Evolutionary conservation across 139 green algal genomes (phyloP).

Genomic region (Chloropicon primus): DNA sequence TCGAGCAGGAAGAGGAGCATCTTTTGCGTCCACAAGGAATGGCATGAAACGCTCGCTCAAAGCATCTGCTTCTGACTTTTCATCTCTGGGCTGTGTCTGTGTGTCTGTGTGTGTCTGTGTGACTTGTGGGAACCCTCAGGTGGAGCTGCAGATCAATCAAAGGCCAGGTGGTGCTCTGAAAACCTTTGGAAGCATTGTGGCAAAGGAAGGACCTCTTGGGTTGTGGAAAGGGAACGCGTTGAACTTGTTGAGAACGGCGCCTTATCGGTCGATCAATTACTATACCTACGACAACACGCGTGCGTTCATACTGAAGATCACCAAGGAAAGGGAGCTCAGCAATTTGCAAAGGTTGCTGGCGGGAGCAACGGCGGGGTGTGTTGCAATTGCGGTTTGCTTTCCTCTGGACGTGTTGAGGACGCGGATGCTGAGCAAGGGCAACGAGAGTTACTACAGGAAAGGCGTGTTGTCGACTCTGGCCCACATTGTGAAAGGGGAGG

Average conservation of each 20-base stretch:
- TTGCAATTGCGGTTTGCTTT: conserved; percentile 54
- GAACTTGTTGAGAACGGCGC: conserved; percentile 42
- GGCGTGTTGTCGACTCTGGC: conserved; percentile 30
- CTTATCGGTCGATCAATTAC: conserved; percentile 72
- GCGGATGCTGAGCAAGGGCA: conserved; percentile 31
- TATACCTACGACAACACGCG: conserved; percentile 55
- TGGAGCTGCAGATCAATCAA: conserved; percentile 47
- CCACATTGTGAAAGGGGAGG: conserved; percentile 42
- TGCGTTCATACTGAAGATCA: conserved; percentile 18
- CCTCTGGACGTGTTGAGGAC: conserved; percentile 63
- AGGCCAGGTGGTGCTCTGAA: conserved; percentile 7
- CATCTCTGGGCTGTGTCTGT: too few species aligned
- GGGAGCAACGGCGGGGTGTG: conserved; percentile 35
- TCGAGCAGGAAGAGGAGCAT: too few species aligned
- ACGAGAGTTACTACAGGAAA: conserved; percentile 23
- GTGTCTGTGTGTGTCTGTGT: too few species aligned
- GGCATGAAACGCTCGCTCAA: too few species aligned
- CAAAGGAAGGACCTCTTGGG: conserved; percentile 32
- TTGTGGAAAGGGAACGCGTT: conserved; percentile 59
- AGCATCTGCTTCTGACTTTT: too few species aligned
- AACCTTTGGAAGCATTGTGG: conserved; percentile 18
- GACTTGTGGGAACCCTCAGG: conserved; percentile 13
- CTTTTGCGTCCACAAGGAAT: too few species aligned
- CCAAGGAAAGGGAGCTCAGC: conserved; percentile 14
- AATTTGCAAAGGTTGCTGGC: conserved; percentile 1